Evolutionary conservation across 495 filamentous ascomycete species (phyloP), one percentile per base, ranked within the genome.

Genomic region (Aspergillus coremiiformis): DNA sequence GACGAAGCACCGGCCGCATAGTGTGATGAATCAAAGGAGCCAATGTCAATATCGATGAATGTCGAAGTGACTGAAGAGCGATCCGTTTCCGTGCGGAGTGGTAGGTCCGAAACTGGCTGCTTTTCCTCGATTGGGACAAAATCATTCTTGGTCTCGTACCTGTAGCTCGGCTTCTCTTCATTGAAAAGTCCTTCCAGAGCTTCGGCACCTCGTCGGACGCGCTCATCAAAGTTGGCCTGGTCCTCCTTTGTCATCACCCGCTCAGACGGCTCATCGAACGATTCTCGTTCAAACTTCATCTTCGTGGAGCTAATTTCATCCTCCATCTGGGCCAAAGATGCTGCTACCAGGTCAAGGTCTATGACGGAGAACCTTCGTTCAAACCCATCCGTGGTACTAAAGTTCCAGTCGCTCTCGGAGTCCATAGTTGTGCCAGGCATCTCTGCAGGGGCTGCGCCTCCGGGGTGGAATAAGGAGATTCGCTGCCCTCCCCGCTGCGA

Each of bases 301-400:
- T 58, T 56, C n/a, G 58, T 55, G 14, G 66, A 59, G 27, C 62
- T 67, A 47, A 69, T 60, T 15, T 68, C 44, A 19, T 65, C 56
- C 44, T 70, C 66, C 47, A 74, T 60, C 42, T 71, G 63, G 17
- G 71, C 71, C 19, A 75, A 44, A 6, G 67, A 70, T 10, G 68
- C 67, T 21, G 72, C 74, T 11, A 78, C 57, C 54, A 75, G 61
- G 47, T 75, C 70, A 12, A 77, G 56, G 44, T 77, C 71, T 35
- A 75, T 69, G 29, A 74, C 71, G 3, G 72, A 74, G 39, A 75
- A 75, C 32, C 72, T 59, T 51, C 82, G 77, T 60, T 94, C 85
- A 63, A 95, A 95, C 9, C 83, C 86, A 49, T 87, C 84, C 0
- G 89, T 93, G 0, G 86, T 90, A 61, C 86, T 90, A 60, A 96